Base-by-base conservation (phyloP, 257 asterid genomes). In the Capsicum pubescens region DNA sequence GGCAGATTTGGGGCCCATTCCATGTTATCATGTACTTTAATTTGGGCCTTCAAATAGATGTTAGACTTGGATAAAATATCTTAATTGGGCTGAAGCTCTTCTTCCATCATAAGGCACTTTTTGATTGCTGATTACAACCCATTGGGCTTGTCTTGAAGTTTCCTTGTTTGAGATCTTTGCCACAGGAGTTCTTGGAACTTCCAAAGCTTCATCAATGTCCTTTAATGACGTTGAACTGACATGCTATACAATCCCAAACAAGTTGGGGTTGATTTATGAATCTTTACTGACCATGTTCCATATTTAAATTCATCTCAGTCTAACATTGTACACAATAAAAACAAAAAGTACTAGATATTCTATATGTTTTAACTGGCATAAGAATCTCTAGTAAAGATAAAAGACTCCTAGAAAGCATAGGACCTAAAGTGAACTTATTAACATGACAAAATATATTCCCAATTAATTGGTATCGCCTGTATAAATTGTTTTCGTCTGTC, bases 381-480 rank as follows among this genome's bases (percentile, higher is more conserved):
- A 16, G 78, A 69, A 69, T 42, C 78, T 69, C 55, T 39, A 8
- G 32, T n/a, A 36, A 6, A 42, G 32, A 26, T 69, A 42, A 69
- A 69, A 55, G 59, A 16, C 32, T 69, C 32, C 78, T 16, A 69
- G 55, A 69, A 42, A 16, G 15, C 78, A 42, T 17, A 69, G 32
- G 78, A 19, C 55, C 56, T 42, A 8, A 5, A 68, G 55, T 69
- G 5, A 69, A 69, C 19, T 8, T 69, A 42, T 42, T 39, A 69
- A 69, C 55, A 42, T 69, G 78, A 69, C 78, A 69, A 69, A 69
- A 1, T 39, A 68, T 68, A 69, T 69, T 42, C 54, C 55, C 32
- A 69, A 69, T 69, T 69, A 69, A 69, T 69, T 42, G 55, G 55
- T 69, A 8, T 9, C 78, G 3, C 32, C 48, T 42, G 17, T 16